Percentiles rank a stretch among this genome's conserved stretches.
These are phyloP conservation scores for Theileria sp. DNA, from an alignment of 169 alveolate genomes.

Conservation along the genomic window DNA sequence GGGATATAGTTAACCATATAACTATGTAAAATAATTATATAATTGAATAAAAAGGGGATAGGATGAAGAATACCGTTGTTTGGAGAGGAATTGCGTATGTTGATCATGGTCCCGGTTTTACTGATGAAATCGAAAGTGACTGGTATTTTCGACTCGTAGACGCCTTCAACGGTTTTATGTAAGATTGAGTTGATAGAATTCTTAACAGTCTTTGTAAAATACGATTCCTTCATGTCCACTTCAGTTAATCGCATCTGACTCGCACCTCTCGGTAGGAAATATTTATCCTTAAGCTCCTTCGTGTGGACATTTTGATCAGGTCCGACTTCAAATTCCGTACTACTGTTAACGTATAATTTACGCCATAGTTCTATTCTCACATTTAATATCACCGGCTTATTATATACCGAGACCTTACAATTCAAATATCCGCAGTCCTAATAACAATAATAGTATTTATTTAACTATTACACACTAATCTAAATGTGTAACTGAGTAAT, in stretches of 20 bases:
- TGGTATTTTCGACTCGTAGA: slow-evolving; percentile 60
- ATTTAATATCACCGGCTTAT: slow-evolving; percentile 43
- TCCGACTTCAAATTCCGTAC: slow-evolving; percentile 3
- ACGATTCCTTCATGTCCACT: slow-evolving; percentile 59
- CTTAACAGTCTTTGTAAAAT: slow-evolving; percentile 7
- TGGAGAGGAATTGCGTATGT: neutral
- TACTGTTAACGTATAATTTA: slow-evolving; percentile 48
- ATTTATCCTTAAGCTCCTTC: slow-evolving; percentile 19
- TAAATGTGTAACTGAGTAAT: no score
- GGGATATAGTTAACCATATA: no score
- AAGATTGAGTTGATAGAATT: slow-evolving; percentile 46
- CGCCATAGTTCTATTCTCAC: slow-evolving; percentile 61
- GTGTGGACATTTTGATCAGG: slow-evolving; percentile 42
- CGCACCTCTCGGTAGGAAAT: slow-evolving; percentile 50
- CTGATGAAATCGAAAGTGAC: slow-evolving; percentile 56
- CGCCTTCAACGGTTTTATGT: slow-evolving; percentile 63
- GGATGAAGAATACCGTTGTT: neutral
- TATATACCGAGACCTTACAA: slow-evolving; percentile 49
- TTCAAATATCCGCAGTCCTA: slow-evolving; percentile 34
- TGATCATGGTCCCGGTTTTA: slow-evolving; percentile 44
- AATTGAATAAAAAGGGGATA: no score
- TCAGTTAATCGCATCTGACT: slow-evolving; percentile 42
- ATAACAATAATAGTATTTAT: no score
- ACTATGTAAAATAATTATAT: no score
- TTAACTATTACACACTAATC: no score